Base-by-base conservation (phyloP, 176 grass and related monocot genomes). In the Carex littledalei region DNA sequence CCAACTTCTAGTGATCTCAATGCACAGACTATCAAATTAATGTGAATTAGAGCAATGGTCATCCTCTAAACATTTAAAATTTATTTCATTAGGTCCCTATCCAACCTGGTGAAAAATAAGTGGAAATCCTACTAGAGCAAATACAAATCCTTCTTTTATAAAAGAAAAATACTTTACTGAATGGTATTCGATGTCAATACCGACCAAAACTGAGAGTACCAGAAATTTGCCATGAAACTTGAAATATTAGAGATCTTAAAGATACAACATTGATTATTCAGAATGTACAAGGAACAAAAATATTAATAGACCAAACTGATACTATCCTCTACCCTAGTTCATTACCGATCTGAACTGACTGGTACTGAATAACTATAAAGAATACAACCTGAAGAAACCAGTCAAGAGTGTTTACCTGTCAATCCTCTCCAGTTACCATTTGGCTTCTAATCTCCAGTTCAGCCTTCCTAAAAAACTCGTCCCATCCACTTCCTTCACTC, bases 401-500 rank as follows among this genome's bases (percentile, higher is more conserved):
- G 45, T 73, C 0, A 11, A 73, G 18, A 74, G n/a, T 52, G 18
- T 52, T 74, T 56, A 55, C 13, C 31, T 32, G 24, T 78, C 49
- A 56, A 56, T 78, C 74, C 47, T 83, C 43, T 11, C 26, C n/a
- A 14, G 63, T 74, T 7, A 54, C 56, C 61, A 84, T 88, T 82
- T 98, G 93, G 67, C 81, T 91, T 84, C 67, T 59, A 47, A 95
- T 81, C 81, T 98, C 96, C 59, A 86, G 63, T n/a, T 92, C 93
- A 45, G 93, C 93, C 63, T 91, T 98, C 89, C 85, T 90, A 83
- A 98, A 73, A 84, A 98, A 94, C 79, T 86, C 87, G 81, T 98
- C 93, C 95, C 95, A 98, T 29, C 95, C 95, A 58, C 95, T 98
- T 4, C 93, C 91, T 49, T 98, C 86, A 2, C 89, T 91, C 84